These are phyloP conservation scores for Daphne laureola DNA, from an alignment of 441 rosid genomes.

Conservation along the genomic window DNA sequence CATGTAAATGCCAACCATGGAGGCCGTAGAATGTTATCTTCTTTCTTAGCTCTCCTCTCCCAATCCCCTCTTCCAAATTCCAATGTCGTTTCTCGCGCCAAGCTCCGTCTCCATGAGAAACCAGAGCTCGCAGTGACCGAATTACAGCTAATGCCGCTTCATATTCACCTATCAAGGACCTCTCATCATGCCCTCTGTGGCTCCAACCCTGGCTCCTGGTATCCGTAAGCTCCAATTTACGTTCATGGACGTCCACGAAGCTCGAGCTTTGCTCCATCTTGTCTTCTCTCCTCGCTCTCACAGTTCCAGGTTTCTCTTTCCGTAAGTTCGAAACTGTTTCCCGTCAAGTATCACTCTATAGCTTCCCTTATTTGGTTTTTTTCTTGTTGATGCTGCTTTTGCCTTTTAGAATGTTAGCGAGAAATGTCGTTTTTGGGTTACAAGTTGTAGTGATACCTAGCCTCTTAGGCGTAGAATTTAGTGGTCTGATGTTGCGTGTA, in stretches of 20 bases:
- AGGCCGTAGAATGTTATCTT: background rate
- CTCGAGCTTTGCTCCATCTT: constrained; percentile 24
- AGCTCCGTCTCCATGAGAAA: background rate
- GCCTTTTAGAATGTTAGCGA: too few species aligned
- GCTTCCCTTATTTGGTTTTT: constrained; percentile 2
- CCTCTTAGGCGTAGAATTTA: too few species aligned
- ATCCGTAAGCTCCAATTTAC: constrained; percentile 23
- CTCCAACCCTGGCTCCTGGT: constrained; percentile 12
- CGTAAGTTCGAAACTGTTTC: constrained; percentile 25
- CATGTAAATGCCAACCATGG: too few species aligned
- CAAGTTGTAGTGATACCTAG: too few species aligned
- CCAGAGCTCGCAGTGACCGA: constrained; percentile 15
- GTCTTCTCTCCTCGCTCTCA: constrained; percentile 27
- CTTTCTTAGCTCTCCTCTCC: background rate
- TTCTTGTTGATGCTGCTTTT: too few species aligned
- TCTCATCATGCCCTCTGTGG: constrained; percentile 12
- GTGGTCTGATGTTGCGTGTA: too few species aligned
- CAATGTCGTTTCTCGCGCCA: background rate
- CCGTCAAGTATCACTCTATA: background rate
- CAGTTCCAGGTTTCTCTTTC: constrained; percentile 32
- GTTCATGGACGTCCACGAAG: constrained; percentile 45
- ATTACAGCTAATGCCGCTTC: constrained; percentile 8
- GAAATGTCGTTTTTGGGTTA: too few species aligned
- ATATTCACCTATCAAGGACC: constrained; percentile 9
- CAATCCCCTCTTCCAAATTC: background rate